Base-by-base conservation (phyloP, 805 yeast genomes). In the Priceomyces haplophilus region DNA sequence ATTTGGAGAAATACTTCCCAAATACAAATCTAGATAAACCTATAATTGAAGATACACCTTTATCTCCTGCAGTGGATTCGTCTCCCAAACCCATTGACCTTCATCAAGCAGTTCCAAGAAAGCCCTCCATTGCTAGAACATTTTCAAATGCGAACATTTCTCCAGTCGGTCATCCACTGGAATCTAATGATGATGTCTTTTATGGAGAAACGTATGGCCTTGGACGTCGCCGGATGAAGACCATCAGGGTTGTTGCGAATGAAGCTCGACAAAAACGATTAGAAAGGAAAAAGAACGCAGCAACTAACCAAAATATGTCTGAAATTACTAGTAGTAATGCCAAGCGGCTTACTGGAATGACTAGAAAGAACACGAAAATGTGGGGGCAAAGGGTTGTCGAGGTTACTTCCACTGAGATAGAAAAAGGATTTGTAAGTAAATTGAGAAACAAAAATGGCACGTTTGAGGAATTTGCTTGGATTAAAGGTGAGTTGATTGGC, bases 301-400 rank as follows among this genome's bases (percentile, higher is more conserved):
- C 37, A 5, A 34, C 32, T 19, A 30, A 38, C 16, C 19, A 33
- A n/a, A 17, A 16, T 13, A 18, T 44, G 12, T 36, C 45, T 7
- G 27, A 38, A 13, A 34, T 41, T 4, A 13, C 41, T 5, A 21
- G 18, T 13, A 23, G 29, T n/a, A 43, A 27, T 21, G 41, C 33
- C 15, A 34, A 29, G 11, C 23, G 38, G 15, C n/a, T 6, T 18
- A 16, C 16, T 41, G 55, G 82, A 6, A 60, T 91, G 27, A 73
- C 88, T 49, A 72, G 98, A 43, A 48, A 63, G 42, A 88, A 93
- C 56, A 93, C 99, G 1, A 95, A 93, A 65, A 79, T 93, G 84
- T 93, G 99, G 99, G 99, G 99, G 16, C 89, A 88, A 48, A 83
- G 78, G 48, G 95, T 88, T 12, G 83, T 89, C 24, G 99, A 93